Conservation (phyloP, 208 protist species). For the Leishmania tarentolae region DNA sequence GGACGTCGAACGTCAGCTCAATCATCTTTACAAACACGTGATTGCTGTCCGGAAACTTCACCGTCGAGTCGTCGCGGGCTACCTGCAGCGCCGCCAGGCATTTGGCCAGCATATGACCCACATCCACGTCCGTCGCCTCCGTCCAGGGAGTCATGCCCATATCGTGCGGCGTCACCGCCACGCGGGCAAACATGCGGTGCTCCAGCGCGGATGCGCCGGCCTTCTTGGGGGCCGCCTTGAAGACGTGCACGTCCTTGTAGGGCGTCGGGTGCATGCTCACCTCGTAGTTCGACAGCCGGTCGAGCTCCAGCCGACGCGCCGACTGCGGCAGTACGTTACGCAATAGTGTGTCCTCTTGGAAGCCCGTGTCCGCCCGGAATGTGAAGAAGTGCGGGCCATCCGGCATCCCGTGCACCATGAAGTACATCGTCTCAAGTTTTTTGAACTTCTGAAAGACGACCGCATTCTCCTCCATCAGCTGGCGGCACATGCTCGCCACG, state of each 20-base stretch:
- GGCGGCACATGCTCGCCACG: slow-evolving; percentile 48
- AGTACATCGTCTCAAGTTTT: slow-evolving; percentile 59
- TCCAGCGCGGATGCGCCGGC: slow-evolving; percentile 55
- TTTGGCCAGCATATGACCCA: slow-evolving; percentile 78
- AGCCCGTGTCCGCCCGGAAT: slow-evolving; percentile 78
- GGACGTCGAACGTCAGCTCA: slow-evolving; percentile 78
- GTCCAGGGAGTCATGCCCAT: slow-evolving; percentile 78
- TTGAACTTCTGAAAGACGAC: slow-evolving; percentile 27
- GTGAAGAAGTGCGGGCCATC: slow-evolving; percentile 92
- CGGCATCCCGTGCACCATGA: slow-evolving; percentile 69
- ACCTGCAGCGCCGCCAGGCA: slow-evolving; percentile 79
- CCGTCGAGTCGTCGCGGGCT: slow-evolving; percentile 62
- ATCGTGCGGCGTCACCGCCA: slow-evolving; percentile 89
- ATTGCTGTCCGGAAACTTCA: slow-evolving; percentile 73
- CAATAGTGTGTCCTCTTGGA: slow-evolving; percentile 91
- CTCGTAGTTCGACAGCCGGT: slow-evolving; percentile 93
- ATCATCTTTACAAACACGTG: slow-evolving; percentile 89
- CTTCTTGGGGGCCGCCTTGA: slow-evolving; percentile 83
- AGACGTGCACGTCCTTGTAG: slow-evolving; percentile 93
- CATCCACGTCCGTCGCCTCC: slow-evolving; percentile 73
- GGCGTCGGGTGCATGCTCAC: slow-evolving; percentile 82
- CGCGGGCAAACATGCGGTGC: slow-evolving; percentile 94
- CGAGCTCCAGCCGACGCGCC: slow-evolving; percentile 95
- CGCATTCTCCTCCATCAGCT: slow-evolving; percentile 50
- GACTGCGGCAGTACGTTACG: slow-evolving; percentile 95